phyloP scores from a whole-genome alignment of 1,139 yeast species.

The Pichia sp. region DNA sequence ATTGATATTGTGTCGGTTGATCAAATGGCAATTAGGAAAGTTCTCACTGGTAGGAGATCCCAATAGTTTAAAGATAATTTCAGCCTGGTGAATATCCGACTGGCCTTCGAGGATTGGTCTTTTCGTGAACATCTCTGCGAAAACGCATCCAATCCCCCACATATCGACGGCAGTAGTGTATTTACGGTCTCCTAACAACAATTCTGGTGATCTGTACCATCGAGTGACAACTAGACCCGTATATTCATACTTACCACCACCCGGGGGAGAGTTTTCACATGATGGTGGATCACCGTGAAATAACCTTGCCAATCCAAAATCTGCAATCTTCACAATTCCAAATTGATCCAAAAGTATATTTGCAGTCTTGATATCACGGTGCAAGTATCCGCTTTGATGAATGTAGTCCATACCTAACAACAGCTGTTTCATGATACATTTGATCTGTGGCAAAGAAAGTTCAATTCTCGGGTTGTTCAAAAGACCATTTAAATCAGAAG shows the following conservation, averaged over 20 bases:
- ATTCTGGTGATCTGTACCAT: slow-evolving; percentile 96
- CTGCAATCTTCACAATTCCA: slow-evolving; percentile 83
- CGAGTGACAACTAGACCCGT: slow-evolving; percentile 92
- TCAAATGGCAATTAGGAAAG: slow-evolving; percentile 57
- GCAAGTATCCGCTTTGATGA: slow-evolving; percentile 65
- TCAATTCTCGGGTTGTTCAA: slow-evolving; percentile 72
- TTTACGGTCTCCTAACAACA: slow-evolving; percentile 72
- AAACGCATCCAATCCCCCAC: slow-evolving; percentile 97
- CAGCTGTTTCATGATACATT: slow-evolving; percentile 75
- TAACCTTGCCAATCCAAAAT: slow-evolving; percentile 83
- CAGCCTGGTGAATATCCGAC: slow-evolving; percentile 88
- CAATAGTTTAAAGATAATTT: slow-evolving; percentile 64
- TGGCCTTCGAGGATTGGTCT: slow-evolving; percentile 81
- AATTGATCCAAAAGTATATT: slow-evolving; percentile 70
- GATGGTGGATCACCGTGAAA: slow-evolving; percentile 65
- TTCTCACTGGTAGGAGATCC: slow-evolving; percentile 66
- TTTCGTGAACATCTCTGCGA: slow-evolving; percentile 79
- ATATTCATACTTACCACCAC: slow-evolving; percentile 72
- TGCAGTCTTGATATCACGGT: slow-evolving; percentile 93
- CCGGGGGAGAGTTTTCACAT: slow-evolving; percentile 37
- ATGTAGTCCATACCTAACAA: slow-evolving; percentile 74
- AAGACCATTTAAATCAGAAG: slow-evolving; percentile 89
- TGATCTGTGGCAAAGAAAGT: slow-evolving; percentile 60
- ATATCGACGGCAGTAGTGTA: slow-evolving; percentile 93
- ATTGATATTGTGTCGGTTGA: slow-evolving; percentile 48